Conservation (phyloP, 2,329 filamentous ascomycete genomes). For the Fusarium brachygibbosum region DNA sequence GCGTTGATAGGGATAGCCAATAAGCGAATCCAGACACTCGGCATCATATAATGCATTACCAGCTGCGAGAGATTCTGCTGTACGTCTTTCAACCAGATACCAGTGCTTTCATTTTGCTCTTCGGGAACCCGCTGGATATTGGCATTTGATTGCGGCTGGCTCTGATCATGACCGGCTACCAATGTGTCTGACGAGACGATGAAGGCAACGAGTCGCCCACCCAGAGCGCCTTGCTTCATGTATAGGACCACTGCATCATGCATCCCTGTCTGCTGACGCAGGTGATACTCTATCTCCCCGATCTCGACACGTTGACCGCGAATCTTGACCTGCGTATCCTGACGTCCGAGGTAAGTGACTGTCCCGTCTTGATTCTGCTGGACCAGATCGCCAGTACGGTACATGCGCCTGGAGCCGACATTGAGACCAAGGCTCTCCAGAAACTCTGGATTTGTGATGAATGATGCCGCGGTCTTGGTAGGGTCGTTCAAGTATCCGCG, state of each 20-base stretch:
- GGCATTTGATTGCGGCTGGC: neutral
- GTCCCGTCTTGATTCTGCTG: neutral
- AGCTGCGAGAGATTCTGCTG: constrained; percentile 8
- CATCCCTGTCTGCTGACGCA: neutral
- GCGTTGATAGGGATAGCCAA: constrained; percentile 2
- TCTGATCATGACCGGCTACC: neutral
- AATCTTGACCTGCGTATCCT: constrained; percentile 5
- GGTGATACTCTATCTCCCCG: constrained; percentile 7
- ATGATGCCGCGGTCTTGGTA: constrained; percentile 1
- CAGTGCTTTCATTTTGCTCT: neutral
- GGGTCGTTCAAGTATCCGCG: constrained; percentile 5
- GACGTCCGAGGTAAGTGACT: neutral
- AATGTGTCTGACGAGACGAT: neutral
- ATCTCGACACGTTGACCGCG: constrained; percentile 3
- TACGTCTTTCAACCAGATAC: constrained; percentile 2
- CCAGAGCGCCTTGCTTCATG: neutral
- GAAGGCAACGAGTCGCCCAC: neutral
- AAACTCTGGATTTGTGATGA: neutral
- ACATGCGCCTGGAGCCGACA: neutral
- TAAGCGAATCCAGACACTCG: constrained; percentile 1
- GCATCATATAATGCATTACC: constrained; percentile 11
- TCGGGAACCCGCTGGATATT: neutral
- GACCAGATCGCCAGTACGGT: constrained; percentile 5
- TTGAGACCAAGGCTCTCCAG: neutral
- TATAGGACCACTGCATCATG: constrained; percentile 3